Evolutionary conservation across 1,139 yeast species (phyloP).

Genomic region (Hyphopichia pseudoburtonii): DNA sequence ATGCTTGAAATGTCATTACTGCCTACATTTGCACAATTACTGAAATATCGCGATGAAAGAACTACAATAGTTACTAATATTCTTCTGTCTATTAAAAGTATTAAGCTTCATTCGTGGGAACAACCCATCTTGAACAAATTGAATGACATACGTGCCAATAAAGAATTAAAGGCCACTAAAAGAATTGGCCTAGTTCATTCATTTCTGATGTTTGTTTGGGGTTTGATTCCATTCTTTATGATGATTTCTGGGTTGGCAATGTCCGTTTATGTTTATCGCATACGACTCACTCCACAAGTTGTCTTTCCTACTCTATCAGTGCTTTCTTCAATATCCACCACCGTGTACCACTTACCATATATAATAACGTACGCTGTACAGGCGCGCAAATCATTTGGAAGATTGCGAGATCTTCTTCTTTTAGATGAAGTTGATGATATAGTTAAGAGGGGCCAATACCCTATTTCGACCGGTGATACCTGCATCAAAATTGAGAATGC

Average conservation of each 20-base stretch:
- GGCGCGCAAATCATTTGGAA: conserved; percentile 19
- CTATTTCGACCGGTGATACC: conserved; percentile 8
- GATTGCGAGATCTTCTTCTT: conserved; percentile 20
- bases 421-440: conserved; percentile 20
- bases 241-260: conserved; percentile 62
- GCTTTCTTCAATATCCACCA: conserved; percentile 57
- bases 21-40: conserved; percentile 43
- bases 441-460: conserved; percentile 10
- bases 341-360: conserved; percentile 34
- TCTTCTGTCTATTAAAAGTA: conserved; percentile 61
- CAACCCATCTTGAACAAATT: conserved; percentile 56
- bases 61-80: conserved; percentile 60
- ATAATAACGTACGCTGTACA: conserved; percentile 18
- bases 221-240: conserved; percentile 52
- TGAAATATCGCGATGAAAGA: conserved; percentile 63
- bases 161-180: conserved; percentile 48
- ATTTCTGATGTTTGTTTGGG: conserved; percentile 57
- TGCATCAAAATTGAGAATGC: conserved; percentile 17
- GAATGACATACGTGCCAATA: conserved; percentile 47
- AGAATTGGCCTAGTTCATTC: conserved; percentile 49
- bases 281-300: conserved; percentile 65
- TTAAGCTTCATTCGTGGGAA: conserved; percentile 78
- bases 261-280: conserved; percentile 44
- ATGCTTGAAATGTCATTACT: conserved; percentile 37
- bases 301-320: conserved; percentile 72